Conservation (phyloP, 371 early-diverging fungal genomes). For the Mortierella sp. region DNA sequence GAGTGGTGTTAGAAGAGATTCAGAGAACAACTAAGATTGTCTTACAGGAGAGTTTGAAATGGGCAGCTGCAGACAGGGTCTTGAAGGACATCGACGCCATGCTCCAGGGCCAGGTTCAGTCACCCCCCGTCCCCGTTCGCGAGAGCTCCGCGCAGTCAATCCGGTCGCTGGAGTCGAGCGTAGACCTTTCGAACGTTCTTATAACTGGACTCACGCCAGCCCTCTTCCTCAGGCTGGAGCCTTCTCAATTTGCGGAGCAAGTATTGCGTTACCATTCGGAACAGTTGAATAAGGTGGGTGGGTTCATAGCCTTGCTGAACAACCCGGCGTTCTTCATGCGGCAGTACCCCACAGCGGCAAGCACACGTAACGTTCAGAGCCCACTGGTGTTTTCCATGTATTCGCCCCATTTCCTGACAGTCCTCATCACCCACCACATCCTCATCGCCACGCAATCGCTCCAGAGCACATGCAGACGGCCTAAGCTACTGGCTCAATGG, state of each 20-base stretch:
- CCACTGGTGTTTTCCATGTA: slow-evolving; percentile 65
- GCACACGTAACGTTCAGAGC: slow-evolving; percentile 56
- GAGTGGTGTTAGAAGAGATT: slow-evolving; percentile 60
- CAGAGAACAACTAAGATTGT: slow-evolving; percentile 56
- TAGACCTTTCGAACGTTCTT: slow-evolving; percentile 64
- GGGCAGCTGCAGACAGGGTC: slow-evolving; percentile 16
- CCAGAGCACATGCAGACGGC: slow-evolving; percentile 60
- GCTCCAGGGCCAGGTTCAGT: background rate
- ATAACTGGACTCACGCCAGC: slow-evolving; percentile 72
- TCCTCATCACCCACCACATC: slow-evolving; percentile 76
- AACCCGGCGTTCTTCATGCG: slow-evolving; percentile 53
- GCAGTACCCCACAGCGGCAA: slow-evolving; percentile 39
- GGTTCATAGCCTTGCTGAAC: slow-evolving; percentile 56
- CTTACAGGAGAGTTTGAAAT: slow-evolving; percentile 50
- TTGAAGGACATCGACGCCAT: slow-evolving; percentile 13
- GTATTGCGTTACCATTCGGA: slow-evolving; percentile 68
- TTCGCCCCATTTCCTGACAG: slow-evolving; percentile 79
- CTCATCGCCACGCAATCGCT: slow-evolving; percentile 72
- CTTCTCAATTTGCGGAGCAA: slow-evolving; percentile 77
- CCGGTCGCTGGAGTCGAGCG: slow-evolving; percentile 13
- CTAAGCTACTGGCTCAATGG: slow-evolving; percentile 79
- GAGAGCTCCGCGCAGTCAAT: slow-evolving; percentile 12
- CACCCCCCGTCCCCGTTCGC: slow-evolving; percentile 4
- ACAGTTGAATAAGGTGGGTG: slow-evolving; percentile 39
- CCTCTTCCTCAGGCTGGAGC: slow-evolving; percentile 70